Percentiles rank a stretch among this genome's conserved stretches.
These are phyloP conservation scores for Mortierella hygrophila DNA, from an alignment of 192 early-diverging fungal species.

Conservation along the genomic window DNA sequence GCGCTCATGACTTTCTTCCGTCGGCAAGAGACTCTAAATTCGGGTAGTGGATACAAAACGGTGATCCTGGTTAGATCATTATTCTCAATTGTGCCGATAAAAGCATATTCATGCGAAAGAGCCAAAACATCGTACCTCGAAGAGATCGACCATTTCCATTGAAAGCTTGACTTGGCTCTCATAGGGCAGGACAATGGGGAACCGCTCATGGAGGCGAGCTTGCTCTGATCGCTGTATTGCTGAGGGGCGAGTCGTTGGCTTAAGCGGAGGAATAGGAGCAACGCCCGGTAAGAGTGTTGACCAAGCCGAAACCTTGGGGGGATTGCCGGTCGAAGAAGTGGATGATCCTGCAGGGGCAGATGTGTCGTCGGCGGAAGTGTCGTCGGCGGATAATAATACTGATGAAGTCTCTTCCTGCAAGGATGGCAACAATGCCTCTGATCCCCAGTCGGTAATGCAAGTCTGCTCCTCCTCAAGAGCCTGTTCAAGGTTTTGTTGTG, in stretches of 20 bases:
- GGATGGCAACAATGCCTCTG: background rate
- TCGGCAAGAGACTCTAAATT: constrained; percentile 32
- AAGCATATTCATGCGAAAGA: background rate
- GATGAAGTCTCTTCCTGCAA: constrained; percentile 1
- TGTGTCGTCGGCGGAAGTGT: background rate
- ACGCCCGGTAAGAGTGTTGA: constrained; percentile 49
- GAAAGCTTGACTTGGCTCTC: constrained; percentile 43
- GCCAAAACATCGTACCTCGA: constrained; percentile 21
- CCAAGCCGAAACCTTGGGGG: constrained; percentile 40
- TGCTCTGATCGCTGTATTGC: constrained; percentile 17
- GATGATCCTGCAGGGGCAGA: background rate
- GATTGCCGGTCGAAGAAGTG: background rate
- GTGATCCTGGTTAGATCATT: background rate
- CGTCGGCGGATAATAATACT: background rate
- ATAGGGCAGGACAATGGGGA: constrained; percentile 39
- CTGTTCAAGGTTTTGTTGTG: background rate
- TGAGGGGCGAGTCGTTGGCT: constrained; percentile 2
- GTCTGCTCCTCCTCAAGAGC: background rate
- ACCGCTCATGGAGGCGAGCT: constrained; percentile 32
- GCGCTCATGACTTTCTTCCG: constrained; percentile 46
- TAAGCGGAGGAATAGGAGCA: constrained; percentile 29
- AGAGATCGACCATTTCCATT: constrained; percentile 53
- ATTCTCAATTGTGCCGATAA: background rate
- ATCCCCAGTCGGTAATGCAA: background rate
- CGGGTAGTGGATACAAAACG: background rate